Conservation (phyloP, 148 eudicot genomes). For the Nepenthes gracilis region DNA sequence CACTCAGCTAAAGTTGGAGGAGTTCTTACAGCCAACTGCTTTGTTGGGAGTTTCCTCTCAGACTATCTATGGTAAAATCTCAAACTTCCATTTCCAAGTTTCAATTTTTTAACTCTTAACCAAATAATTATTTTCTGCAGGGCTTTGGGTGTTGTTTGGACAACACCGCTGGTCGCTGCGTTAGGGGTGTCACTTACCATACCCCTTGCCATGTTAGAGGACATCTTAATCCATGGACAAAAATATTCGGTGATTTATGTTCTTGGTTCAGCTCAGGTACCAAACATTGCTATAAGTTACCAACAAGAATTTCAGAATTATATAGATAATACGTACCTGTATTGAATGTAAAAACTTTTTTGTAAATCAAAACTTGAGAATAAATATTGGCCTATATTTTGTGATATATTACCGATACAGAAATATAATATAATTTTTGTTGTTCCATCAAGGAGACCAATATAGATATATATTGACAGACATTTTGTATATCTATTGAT, state of each 20-base stretch:
- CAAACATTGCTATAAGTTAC: neutral
- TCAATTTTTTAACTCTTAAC: neutral
- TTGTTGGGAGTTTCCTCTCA: slow-evolving; percentile 22
- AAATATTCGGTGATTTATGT: slow-evolving; percentile 18
- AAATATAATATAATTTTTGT: no score
- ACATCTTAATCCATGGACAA: slow-evolving; percentile 16
- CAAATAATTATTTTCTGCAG: slow-evolving; percentile 1
- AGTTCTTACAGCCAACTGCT: slow-evolving; percentile 17
- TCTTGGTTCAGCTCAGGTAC: slow-evolving; percentile 14
- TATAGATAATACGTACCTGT: no score
- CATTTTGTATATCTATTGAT: no score
- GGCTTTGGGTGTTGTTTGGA: slow-evolving; percentile 23
- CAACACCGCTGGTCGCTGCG: slow-evolving; percentile 23
- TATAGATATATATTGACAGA: no score
- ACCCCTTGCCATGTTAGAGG: slow-evolving; percentile 21
- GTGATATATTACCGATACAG: no score
- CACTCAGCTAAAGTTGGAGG: slow-evolving; percentile 13
- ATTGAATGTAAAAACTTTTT: no score
- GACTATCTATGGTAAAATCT: slow-evolving; percentile 19
- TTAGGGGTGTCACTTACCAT: slow-evolving; percentile 22
- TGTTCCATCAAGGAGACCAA: no score
- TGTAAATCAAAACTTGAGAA: no score
- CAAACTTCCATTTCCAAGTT: neutral
- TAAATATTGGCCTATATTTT: no score
- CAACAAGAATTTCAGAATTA: no score